phyloP scores from a whole-genome alignment of 768 basidiomycete genomes.

The Suillus subluteus region DNA sequence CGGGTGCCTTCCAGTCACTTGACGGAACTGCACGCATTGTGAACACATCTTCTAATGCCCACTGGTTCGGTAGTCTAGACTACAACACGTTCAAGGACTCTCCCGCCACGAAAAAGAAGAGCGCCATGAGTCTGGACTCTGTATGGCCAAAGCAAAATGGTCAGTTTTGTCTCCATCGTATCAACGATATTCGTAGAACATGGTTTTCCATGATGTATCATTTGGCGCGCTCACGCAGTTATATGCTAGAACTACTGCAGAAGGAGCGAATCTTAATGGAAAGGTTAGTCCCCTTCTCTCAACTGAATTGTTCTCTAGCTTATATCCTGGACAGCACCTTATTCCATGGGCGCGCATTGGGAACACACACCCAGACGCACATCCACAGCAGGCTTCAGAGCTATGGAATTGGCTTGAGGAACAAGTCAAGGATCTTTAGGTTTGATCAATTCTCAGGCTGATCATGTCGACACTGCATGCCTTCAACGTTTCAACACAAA shows the following conservation, averaged over 20 bases:
- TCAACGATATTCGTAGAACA: slow-evolving; percentile 7
- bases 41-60: slow-evolving; percentile 34
- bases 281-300: slow-evolving; percentile 36
- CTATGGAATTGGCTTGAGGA: slow-evolving; percentile 54
- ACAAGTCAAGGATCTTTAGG: slow-evolving; percentile 37
- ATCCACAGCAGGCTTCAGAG: slow-evolving; percentile 35
- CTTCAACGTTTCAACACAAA: neutral
- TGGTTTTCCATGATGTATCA: slow-evolving; percentile 32
- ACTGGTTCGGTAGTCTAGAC: slow-evolving; percentile 25
- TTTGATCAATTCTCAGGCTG: neutral
- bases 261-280: slow-evolving; percentile 45
- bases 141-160: slow-evolving; percentile 39
- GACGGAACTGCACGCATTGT: slow-evolving; percentile 41
- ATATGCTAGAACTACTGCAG: slow-evolving; percentile 50
- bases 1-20: slow-evolving; percentile 32
- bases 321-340: slow-evolving; percentile 40
- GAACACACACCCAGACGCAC: slow-evolving; percentile 28
- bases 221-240: slow-evolving; percentile 55
- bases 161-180: slow-evolving; percentile 13
- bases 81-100: slow-evolving; percentile 34
- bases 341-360: slow-evolving; percentile 51
- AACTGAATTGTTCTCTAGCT: neutral
- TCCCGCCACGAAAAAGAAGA: slow-evolving; percentile 20
- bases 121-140: neutral
- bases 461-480: neutral